These are phyloP conservation scores for Candida chauliodis DNA, from an alignment of 805 yeast genomes.

Conservation along the genomic window DNA sequence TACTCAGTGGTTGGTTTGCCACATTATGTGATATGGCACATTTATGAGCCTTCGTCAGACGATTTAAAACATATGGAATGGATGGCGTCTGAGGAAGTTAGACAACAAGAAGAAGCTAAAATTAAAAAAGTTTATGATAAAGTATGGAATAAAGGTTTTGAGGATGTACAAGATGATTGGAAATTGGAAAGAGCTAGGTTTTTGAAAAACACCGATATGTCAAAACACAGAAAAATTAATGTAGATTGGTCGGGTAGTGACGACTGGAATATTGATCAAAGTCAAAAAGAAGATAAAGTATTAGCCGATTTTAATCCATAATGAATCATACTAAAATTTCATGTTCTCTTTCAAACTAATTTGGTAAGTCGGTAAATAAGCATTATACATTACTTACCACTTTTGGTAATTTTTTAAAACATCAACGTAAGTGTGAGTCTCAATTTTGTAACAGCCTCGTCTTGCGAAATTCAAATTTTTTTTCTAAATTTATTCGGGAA, in stretches of 20 bases:
- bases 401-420: no score
- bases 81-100: constrained; percentile 78
- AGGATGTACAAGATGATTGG: constrained; percentile 75
- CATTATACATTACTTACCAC: no score
- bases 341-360: neutral
- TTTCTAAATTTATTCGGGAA: no score
- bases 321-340: neutral
- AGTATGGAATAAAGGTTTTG: constrained; percentile 76
- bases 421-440: no score
- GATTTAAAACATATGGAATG: constrained; percentile 82
- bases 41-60: constrained; percentile 91
- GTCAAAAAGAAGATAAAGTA: constrained; percentile 24
- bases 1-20: constrained; percentile 85
- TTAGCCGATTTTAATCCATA: constrained; percentile 42
- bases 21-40: constrained; percentile 95
- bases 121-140: constrained; percentile 62
- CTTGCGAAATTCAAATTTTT: neutral
- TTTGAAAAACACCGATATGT: constrained; percentile 72
- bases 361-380: no score
- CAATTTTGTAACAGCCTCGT: no score
- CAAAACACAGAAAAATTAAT: constrained; percentile 42
- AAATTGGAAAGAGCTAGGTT: constrained; percentile 61
- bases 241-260: constrained; percentile 74
- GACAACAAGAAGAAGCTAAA: constrained; percentile 59
- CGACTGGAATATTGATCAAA: constrained; percentile 30